phyloP scores from a whole-genome alignment of 306 rosid genomes.

The Cucurbita moschata region DNA sequence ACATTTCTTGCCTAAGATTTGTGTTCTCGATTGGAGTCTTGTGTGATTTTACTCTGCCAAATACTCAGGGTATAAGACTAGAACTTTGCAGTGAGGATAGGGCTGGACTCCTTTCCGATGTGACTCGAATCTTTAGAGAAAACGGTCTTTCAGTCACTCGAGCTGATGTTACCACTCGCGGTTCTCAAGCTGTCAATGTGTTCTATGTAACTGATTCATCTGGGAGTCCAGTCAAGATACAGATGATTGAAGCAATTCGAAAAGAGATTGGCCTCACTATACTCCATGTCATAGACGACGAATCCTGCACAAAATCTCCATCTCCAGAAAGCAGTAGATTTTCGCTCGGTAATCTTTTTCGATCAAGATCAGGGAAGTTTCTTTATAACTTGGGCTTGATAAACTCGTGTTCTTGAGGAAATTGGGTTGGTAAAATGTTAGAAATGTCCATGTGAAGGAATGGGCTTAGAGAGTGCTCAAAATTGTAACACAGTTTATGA shows the following conservation, averaged over 20 bases:
- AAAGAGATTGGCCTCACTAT: constrained; percentile 66
- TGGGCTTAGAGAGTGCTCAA: constrained; percentile 18
- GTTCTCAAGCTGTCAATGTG: constrained; percentile 61
- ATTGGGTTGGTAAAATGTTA: constrained; percentile 20
- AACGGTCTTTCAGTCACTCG: constrained; percentile 80
- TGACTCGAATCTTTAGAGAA: constrained; percentile 91
- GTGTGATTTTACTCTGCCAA: not conserved
- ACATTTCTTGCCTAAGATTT: not conserved
- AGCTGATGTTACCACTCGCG: constrained; percentile 85
- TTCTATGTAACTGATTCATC: constrained; percentile 79
- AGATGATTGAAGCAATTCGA: constrained; percentile 75
- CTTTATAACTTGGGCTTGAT: constrained; percentile 82
- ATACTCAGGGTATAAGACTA: constrained; percentile 68
- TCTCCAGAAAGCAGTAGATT: constrained; percentile 41
- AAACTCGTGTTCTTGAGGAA: constrained; percentile 52
- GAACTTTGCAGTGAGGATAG: constrained; percentile 82
- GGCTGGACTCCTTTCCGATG: constrained; percentile 78
- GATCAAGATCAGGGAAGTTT: constrained; percentile 75
- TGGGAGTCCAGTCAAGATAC: constrained; percentile 66
- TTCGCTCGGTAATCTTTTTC: constrained; percentile 56
- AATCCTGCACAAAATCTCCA: constrained; percentile 30
- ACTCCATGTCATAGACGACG: constrained; percentile 54
- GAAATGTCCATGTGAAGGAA: constrained; percentile 14
- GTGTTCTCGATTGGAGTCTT: not conserved
- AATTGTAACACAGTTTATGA: constrained; percentile 10